A percentile compares a stretch with the other conserved stretches of the same genome.
These are phyloP conservation scores for Blumeria graminis DNA, from an alignment of 2,329 filamentous ascomycete species.

Conservation along the genomic window DNA sequence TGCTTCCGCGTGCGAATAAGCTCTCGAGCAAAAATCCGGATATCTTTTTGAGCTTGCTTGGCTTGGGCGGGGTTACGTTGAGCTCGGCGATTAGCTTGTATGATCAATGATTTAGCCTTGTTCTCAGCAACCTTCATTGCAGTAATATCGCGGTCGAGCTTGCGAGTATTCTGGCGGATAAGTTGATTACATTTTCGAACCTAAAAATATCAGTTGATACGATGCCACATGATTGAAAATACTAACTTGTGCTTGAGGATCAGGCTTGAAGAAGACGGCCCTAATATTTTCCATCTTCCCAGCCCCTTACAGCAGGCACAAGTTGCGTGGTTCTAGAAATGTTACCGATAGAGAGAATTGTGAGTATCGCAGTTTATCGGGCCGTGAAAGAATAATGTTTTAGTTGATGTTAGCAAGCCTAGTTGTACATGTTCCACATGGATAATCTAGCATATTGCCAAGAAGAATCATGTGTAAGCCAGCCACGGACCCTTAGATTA, in stretches of 20 bases:
- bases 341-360: too few relatives aligned
- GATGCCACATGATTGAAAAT: conserved; percentile 2
- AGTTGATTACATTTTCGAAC: conserved; percentile 87
- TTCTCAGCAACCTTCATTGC: conserved; percentile 54
- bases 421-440: too few relatives aligned
- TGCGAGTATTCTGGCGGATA: conserved; percentile 72
- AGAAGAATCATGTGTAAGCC: too few relatives aligned
- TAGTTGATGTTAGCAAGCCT: too few relatives aligned
- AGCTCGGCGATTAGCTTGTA: conserved; percentile 58
- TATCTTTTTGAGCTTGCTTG: conserved; percentile 58
- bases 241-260: conserved; percentile 73
- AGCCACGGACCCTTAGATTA: too few relatives aligned
- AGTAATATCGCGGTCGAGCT: conserved; percentile 79
- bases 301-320: too few relatives aligned
- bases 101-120: conserved; percentile 68
- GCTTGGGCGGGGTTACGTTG: conserved; percentile 58
- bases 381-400: too few relatives aligned
- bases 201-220: conserved; percentile 22
- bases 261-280: conserved; percentile 71
- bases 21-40: conserved; percentile 71
- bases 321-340: too few relatives aligned
- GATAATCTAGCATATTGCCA: too few relatives aligned
- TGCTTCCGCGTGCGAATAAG: conserved; percentile 64
- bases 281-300: conserved; percentile 59
- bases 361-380: too few relatives aligned